Percentiles rank a stretch among this genome's conserved stretches.
These are phyloP conservation scores for Castanea mollissima DNA, from an alignment of 306 rosid species.

Conservation along the genomic window DNA sequence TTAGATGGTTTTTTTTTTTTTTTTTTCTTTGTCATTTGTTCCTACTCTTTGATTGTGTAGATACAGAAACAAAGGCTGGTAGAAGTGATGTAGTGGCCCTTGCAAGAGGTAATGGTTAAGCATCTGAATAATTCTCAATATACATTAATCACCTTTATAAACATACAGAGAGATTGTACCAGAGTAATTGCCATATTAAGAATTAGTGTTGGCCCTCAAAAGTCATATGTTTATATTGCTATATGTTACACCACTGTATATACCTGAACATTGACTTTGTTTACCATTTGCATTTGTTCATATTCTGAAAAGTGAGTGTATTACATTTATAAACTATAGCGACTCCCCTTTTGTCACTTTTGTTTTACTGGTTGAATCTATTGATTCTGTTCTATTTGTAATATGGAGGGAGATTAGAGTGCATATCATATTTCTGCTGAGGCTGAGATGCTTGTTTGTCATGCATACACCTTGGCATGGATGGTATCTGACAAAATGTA, in stretches of 20 bases:
- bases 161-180: not conserved
- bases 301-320: not conserved
- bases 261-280: not conserved
- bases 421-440: not conserved
- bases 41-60: conserved; percentile 25
- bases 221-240: not conserved
- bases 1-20: conserved; percentile 1
- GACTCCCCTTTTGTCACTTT: not conserved
- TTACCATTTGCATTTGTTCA: not conserved
- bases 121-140: conserved; percentile 17
- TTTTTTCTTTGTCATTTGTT: not conserved
- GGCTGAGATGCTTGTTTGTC: not conserved
- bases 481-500: too few species aligned
- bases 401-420: not conserved
- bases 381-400: not conserved
- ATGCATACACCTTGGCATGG: not conserved
- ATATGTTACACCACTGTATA: not conserved
- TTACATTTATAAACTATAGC: not conserved
- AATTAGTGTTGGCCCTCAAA: not conserved
- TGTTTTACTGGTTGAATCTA: not conserved
- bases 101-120: conserved; percentile 70
- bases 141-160: not conserved
- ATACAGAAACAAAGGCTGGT: conserved; percentile 36
- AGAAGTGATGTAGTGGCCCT: conserved; percentile 65
- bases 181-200: not conserved